These are phyloP conservation scores for Kodamaea derodonti DNA, from an alignment of 1,139 yeast genomes.

Conservation along the genomic window DNA sequence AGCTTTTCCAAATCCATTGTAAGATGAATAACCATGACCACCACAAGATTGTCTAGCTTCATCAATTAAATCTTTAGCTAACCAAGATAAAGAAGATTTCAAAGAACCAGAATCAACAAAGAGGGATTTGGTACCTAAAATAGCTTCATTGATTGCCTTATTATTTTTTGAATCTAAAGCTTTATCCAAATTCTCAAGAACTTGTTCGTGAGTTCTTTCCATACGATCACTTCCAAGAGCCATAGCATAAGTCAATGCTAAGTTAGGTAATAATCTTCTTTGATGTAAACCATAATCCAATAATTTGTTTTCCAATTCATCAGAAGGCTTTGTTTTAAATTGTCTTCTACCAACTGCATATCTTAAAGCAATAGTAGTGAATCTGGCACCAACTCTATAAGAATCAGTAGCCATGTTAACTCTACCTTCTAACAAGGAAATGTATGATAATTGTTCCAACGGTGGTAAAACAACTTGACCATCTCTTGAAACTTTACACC, in stretches of 20 bases:
- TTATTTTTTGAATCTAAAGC: slow-evolving; percentile 46
- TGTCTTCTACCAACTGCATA: slow-evolving; percentile 90
- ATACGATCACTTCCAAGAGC: slow-evolving; percentile 71
- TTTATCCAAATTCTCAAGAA: slow-evolving; percentile 53
- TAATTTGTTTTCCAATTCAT: slow-evolving; percentile 53
- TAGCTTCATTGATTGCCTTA: slow-evolving; percentile 42
- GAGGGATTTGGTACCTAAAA: slow-evolving; percentile 66
- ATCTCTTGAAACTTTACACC: slow-evolving; percentile 64
- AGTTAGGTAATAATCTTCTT: slow-evolving; percentile 74
- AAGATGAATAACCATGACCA: slow-evolving; percentile 91
- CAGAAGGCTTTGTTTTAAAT: slow-evolving; percentile 45
- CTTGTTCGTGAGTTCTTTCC: slow-evolving; percentile 47
- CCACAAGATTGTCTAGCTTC: slow-evolving; percentile 96
- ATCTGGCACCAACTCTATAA: slow-evolving; percentile 74
- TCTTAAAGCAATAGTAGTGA: slow-evolving; percentile 78
- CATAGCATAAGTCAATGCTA: slow-evolving; percentile 77
- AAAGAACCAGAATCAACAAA: slow-evolving; percentile 86
- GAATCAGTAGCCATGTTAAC: slow-evolving; percentile 87
- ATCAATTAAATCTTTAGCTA: slow-evolving; percentile 72
- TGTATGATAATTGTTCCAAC: slow-evolving; percentile 80
- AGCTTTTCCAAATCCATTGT: slow-evolving; percentile 86
- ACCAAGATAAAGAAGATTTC: slow-evolving; percentile 90
- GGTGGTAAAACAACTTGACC: slow-evolving; percentile 76
- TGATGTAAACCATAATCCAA: slow-evolving; percentile 86
- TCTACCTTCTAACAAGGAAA: slow-evolving; percentile 84